Evolutionary conservation across 805 yeast genomes (phyloP).

Genomic region (Kuraishia piskuri): DNA sequence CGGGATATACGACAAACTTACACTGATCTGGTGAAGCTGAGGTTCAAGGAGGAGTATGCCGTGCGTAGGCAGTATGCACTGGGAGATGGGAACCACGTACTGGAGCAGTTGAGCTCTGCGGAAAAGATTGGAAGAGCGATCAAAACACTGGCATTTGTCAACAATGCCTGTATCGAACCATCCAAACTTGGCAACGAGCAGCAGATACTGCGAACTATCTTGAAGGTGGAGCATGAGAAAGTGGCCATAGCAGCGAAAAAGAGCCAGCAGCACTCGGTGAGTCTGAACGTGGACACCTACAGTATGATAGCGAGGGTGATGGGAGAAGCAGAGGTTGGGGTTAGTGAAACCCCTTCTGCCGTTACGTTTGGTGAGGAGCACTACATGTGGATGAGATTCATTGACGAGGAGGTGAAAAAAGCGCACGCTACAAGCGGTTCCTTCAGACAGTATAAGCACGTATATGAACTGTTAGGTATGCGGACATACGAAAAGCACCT

Average conservation of each 20-base stretch:
- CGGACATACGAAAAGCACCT: background rate
- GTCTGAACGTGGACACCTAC: background rate
- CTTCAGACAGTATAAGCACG: background rate
- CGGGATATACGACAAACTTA: background rate
- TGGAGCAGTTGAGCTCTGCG: constrained; percentile 2
- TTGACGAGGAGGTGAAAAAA: background rate
- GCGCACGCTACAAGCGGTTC: background rate
- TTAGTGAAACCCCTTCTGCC: background rate
- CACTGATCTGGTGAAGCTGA: constrained; percentile 8
- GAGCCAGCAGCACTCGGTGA: background rate
- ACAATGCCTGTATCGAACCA: constrained; percentile 14
- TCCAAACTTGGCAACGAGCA: constrained; percentile 4
- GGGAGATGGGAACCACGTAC: background rate
- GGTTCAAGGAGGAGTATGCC: constrained; percentile 16
- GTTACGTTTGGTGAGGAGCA: background rate
- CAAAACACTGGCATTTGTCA: constrained; percentile 17
- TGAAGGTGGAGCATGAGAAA: background rate
- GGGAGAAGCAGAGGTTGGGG: background rate
- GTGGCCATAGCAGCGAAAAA: background rate
- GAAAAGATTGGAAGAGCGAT: constrained; percentile 11
- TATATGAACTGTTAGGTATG: background rate
- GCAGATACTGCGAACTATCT: background rate
- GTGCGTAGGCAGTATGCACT: constrained; percentile 7
- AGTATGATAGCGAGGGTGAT: background rate
- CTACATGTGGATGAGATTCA: background rate